Evolutionary conservation across 192 early-diverging fungal genomes (phyloP).

Genomic region (Podila verticillata): DNA sequence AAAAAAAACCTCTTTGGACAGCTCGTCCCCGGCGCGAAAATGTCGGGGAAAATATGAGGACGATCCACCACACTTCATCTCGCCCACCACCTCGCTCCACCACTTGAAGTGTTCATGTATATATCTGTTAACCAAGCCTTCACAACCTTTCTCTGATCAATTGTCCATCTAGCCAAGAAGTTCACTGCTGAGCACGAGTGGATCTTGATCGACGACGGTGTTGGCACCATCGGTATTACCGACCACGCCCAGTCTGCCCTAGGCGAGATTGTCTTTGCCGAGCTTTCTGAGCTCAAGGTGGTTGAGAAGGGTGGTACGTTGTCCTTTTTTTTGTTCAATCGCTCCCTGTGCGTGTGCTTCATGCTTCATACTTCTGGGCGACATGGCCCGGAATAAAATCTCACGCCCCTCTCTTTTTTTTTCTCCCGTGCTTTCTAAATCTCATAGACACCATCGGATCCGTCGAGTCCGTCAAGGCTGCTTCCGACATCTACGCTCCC

Average conservation of each 20-base stretch:
- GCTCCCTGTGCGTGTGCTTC: neutral
- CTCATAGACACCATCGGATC: conserved; percentile 60
- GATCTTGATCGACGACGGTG: conserved; percentile 75
- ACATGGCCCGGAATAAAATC: conserved; percentile 1
- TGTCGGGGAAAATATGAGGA: too few relatives aligned
- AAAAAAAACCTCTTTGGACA: too few relatives aligned
- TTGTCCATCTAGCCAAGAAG: conserved; percentile 60
- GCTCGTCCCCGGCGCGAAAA: too few relatives aligned
- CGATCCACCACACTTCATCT: neutral
- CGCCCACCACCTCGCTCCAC: neutral
- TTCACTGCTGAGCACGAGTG: conserved; percentile 95
- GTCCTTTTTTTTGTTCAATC: neutral
- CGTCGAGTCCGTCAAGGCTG: conserved; percentile 96
- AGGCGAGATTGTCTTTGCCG: conserved; percentile 95
- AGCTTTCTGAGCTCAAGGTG: conserved; percentile 74
- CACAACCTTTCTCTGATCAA: neutral
- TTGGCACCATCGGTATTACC: conserved; percentile 92
- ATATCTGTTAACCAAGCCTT: neutral
- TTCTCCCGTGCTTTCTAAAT: neutral
- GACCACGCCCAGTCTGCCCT: conserved; percentile 91
- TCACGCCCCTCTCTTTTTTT: conserved; percentile 15
- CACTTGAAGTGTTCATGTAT: neutral
- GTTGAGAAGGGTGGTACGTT: conserved; percentile 71
- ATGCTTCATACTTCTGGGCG: neutral
- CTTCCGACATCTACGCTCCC: conserved; percentile 91